Evolutionary conservation across 164 flowering plant species (phyloP), one percentile per base, ranked within the genome.

Genomic region (Warburgia ugandensis): DNA sequence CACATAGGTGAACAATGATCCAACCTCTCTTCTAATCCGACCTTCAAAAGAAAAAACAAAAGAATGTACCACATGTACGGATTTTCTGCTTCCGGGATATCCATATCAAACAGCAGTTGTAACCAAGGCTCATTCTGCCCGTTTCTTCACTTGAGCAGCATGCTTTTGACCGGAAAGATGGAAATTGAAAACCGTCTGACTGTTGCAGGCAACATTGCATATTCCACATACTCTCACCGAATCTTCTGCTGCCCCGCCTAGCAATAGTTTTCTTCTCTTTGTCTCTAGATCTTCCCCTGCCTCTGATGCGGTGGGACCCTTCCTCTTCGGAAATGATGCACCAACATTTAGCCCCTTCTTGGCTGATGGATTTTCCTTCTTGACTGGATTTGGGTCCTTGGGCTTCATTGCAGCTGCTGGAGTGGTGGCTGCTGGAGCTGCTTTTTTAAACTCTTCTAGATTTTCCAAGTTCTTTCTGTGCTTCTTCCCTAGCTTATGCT

Each of bases 131-230:
- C 19, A 3, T 16, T 22, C 32, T 29, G 30, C 7, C 17, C 25
- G 55, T 39, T 59, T 63, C 70, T 61, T 71, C 52, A 73, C 47
- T 72, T 62, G 66, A 8, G 69, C 14, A n/a, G 58, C 63, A 36
- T 69, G 73, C 56, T 77, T 78, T 29, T 73, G 74, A 39, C 87
- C 87, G 5, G 73, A 64, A 33, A 80, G 67, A 57, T 80, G 86
- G 58, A n/a, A 60, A 2, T 27, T 50, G 69, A 73, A 77, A 0
- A 83, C 86, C 0, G 57, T 66, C 7, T 77, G 73, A 29, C 92
- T 77, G 26, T 78, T 80, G 64, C 92, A 84, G 4, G 66, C 84
- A 31, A 80, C 79, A 50, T 77, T 74, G 47, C 92, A 84, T 25
- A 68, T 13, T 6, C 56, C 14, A 54, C 92, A 84, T 10, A 56